Evolutionary conservation across 2,329 filamentous ascomycete species (phyloP), one percentile per base, ranked within the genome.

Genomic region (Geosmithia morbida): DNA sequence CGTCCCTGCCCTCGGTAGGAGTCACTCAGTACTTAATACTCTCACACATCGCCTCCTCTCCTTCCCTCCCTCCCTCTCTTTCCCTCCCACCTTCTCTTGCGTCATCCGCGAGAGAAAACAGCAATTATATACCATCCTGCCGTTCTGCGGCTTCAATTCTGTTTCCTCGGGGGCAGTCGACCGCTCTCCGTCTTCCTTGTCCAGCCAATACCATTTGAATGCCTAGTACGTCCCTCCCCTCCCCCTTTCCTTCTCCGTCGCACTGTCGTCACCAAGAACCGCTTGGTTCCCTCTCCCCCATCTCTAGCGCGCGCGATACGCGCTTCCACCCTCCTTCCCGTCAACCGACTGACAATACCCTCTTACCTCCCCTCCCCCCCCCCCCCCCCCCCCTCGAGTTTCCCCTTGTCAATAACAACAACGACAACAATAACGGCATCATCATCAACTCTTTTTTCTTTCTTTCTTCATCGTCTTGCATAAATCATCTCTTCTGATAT

Each of bases 131-230:
- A 37, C 2, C 44, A 11, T 8, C 46, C 20, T n/a, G 46, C 40
- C 43, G 29, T 44, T 48, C 22, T 45, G 48, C 44, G 44, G 48
- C 44, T 37, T 14, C 20, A 8, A 16, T 7, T 49, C 43, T 46
- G 48, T 37, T 37, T 37, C 14, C 33, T 16, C 33, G 33, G 33
- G 48, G 44, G 59, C 55, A 57, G 60, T 55, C 54, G 56, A 55
- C 58, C 61, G 57, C 59, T 59, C 59, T 59, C 57, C 56, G 48
- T 57, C 47, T 42, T 45, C 51, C 54, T 49, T 51, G 51, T 41
- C 55, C 48, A 52, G 51, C 39, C 50, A 57, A 59, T 50, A 57
- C 55, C 56, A 56, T 51, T 59, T 63, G 59, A 59, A 64, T 64
- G 62, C 60, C 60, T 59, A 57, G 61, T 64, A 60, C 46, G 61